These are phyloP conservation scores for Solanum dulcamara DNA, from an alignment of 257 asterid species.

Conservation along the genomic window DNA sequence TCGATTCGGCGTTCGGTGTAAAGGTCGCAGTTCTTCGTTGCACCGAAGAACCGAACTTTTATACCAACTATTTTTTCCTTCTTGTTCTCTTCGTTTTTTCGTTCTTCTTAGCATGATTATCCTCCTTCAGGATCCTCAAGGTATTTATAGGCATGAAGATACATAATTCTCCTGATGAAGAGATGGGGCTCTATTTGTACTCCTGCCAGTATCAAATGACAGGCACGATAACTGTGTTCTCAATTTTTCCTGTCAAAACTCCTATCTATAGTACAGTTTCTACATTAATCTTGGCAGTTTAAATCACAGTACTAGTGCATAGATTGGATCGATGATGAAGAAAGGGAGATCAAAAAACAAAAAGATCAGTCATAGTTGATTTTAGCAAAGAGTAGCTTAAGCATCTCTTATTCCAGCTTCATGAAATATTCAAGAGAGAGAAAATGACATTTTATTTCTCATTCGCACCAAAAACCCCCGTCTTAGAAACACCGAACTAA, in stretches of 20 bases:
- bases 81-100: background rate
- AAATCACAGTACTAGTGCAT: background rate
- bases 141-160: background rate
- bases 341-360: background rate
- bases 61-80: background rate
- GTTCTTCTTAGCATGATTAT: background rate
- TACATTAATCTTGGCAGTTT: background rate
- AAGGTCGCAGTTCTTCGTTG: background rate
- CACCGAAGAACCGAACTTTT: background rate
- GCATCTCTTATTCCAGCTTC: background rate
- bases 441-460: background rate
- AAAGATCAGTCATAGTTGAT: background rate
- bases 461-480: background rate
- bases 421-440: background rate
- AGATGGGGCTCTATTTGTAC: background rate
- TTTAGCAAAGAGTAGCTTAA: background rate
- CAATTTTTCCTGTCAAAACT: background rate
- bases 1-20: background rate
- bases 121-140: background rate
- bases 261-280: background rate
- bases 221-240: background rate
- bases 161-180: background rate
- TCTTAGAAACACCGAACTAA: background rate
- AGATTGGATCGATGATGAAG: background rate
- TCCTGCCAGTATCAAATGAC: background rate